Percentiles rank a stretch among this genome's conserved stretches.
These are phyloP conservation scores for Podospora sp. DNA, from an alignment of 495 filamentous ascomycete species.

Conservation along the genomic window DNA sequence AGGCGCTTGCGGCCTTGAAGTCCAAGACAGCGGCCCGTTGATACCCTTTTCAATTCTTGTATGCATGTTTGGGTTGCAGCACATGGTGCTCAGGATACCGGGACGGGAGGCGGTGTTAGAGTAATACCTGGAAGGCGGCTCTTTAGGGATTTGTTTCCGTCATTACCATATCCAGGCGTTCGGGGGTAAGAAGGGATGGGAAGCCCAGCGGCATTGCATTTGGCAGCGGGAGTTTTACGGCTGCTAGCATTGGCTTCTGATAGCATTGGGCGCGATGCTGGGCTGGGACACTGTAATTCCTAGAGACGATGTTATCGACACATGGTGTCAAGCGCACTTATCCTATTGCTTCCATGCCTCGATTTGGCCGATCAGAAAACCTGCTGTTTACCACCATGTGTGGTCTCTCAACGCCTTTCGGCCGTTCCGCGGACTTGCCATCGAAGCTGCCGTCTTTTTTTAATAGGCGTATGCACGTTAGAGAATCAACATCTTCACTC, in stretches of 20 bases:
- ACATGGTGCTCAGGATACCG: slow-evolving; percentile 10
- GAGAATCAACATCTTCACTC: background rate
- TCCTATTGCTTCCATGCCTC: background rate
- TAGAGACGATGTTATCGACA: background rate
- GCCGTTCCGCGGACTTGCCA: too few species aligned
- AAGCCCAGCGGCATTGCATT: slow-evolving; percentile 31
- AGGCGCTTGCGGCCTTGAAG: slow-evolving; percentile 22
- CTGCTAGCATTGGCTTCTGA: slow-evolving; percentile 4
- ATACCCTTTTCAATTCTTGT: slow-evolving; percentile 4
- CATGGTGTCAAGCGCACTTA: background rate
- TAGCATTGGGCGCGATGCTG: background rate
- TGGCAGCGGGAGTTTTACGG: slow-evolving; percentile 27
- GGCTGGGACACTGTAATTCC: background rate
- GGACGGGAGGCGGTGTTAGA: background rate
- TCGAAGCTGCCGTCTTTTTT: too few species aligned
- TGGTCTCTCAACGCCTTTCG: too few species aligned
- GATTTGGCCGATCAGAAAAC: background rate
- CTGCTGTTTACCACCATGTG: too few species aligned
- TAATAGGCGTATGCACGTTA: too few species aligned
- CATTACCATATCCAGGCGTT: slow-evolving; percentile 20
- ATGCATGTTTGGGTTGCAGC: slow-evolving; percentile 1
- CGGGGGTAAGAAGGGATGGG: slow-evolving; percentile 21
- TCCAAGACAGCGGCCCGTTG: slow-evolving; percentile 25
- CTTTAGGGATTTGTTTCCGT: background rate
- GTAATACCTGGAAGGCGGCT: background rate